phyloP scores from a whole-genome alignment of 768 basidiomycete genomes.

The Termitomyces sp. region DNA sequence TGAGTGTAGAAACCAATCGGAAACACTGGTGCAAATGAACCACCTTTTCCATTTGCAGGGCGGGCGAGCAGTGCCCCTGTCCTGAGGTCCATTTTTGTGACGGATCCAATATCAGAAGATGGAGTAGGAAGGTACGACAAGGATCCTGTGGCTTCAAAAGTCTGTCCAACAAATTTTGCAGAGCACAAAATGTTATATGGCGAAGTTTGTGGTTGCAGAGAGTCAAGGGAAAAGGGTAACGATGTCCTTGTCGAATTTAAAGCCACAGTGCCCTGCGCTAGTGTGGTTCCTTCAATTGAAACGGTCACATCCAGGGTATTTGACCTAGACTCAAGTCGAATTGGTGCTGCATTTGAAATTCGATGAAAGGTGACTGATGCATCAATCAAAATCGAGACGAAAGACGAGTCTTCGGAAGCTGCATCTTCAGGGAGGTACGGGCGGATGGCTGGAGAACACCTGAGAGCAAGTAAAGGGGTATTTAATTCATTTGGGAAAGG shows the following conservation, averaged over 20 bases:
- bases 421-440: slow-evolving; percentile 56
- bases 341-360: slow-evolving; percentile 40
- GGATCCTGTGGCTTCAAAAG: slow-evolving; percentile 35
- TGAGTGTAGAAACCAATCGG: slow-evolving; percentile 74
- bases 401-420: slow-evolving; percentile 20
- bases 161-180: slow-evolving; percentile 32
- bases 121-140: slow-evolving; percentile 47
- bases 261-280: slow-evolving; percentile 39
- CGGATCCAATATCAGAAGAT: slow-evolving; percentile 40
- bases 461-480: slow-evolving; percentile 46
- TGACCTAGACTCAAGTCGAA: slow-evolving; percentile 23
- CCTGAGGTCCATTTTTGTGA: slow-evolving; percentile 59
- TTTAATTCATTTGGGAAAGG: slow-evolving; percentile 29
- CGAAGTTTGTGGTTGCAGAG: slow-evolving; percentile 34
- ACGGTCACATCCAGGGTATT: slow-evolving; percentile 36
- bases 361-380: slow-evolving; percentile 40
- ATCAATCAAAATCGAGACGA: slow-evolving; percentile 46
- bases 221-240: slow-evolving; percentile 41
- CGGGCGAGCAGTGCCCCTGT: slow-evolving; percentile 51
- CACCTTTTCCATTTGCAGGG: slow-evolving; percentile 43
- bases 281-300: slow-evolving; percentile 34
- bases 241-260: slow-evolving; percentile 46
- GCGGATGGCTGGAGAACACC: slow-evolving; percentile 51
- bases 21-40: slow-evolving; percentile 49
- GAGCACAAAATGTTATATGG: slow-evolving; percentile 33